A percentile compares a stretch with the other conserved stretches of the same genome.
Evolutionary conservation across 192 early-diverging fungal genomes (phyloP).

Genomic region (Coemansia sp.): DNA sequence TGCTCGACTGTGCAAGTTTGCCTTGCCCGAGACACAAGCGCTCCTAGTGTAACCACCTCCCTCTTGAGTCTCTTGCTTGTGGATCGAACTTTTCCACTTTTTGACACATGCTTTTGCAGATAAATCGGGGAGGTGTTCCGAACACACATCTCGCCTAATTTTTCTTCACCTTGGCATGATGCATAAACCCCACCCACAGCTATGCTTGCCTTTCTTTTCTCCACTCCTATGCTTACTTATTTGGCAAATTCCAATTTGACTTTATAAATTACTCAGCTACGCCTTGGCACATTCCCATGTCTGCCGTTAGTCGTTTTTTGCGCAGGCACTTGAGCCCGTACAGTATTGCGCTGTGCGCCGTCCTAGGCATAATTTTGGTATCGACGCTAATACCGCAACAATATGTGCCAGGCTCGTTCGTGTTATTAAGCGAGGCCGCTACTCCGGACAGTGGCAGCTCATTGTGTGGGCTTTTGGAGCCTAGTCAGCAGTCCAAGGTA

Average conservation of each 20-base stretch:
- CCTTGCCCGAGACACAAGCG: constrained; percentile 19
- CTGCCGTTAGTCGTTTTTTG: background rate
- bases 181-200: background rate
- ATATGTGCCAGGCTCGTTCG: background rate
- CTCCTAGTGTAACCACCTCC: constrained; percentile 1
- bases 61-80: background rate
- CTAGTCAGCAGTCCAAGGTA: background rate
- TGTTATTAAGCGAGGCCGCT: background rate
- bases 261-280: background rate
- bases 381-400: background rate
- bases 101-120: background rate
- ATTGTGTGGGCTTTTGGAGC: background rate
- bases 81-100: background rate
- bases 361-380: background rate
- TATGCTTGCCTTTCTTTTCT: background rate
- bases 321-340: background rate
- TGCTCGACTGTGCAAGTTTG: constrained; percentile 59
- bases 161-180: background rate
- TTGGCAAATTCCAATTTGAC: background rate
- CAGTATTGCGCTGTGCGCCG: background rate
- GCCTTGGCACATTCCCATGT: constrained; percentile 4
- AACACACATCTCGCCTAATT: background rate
- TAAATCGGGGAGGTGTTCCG: background rate
- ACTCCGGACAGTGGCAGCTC: background rate
- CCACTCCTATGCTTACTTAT: background rate